These are phyloP conservation scores for Allantophomopsis cytisporea DNA, from an alignment of 2,329 filamentous ascomycete species.

Conservation along the genomic window DNA sequence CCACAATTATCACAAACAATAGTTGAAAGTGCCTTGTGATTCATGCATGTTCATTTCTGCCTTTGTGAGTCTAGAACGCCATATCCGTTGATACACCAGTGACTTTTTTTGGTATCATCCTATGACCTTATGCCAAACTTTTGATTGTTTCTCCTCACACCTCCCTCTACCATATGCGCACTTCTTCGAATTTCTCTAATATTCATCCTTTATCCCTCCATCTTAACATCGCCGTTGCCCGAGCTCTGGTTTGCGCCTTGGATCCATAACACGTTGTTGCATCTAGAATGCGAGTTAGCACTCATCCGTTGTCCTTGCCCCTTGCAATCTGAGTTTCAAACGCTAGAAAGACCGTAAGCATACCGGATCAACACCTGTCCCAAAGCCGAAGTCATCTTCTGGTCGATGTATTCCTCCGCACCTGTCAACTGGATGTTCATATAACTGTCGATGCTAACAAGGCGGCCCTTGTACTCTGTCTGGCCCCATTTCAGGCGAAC, in stretches of 20 bases:
- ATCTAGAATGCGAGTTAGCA: slow-evolving; percentile 33
- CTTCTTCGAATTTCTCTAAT: neutral
- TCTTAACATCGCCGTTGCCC: slow-evolving; percentile 36
- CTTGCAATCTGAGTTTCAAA: slow-evolving; percentile 4
- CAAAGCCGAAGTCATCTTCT: slow-evolving; percentile 70
- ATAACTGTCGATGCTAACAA: slow-evolving; percentile 92
- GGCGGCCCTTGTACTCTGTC: slow-evolving; percentile 88
- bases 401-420: slow-evolving; percentile 85
- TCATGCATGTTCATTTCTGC: slow-evolving; percentile 9
- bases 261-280: slow-evolving; percentile 98
- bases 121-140: neutral
- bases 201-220: slow-evolving; percentile 28
- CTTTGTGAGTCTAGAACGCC: slow-evolving; percentile 13
- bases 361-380: slow-evolving; percentile 90
- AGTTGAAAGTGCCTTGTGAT: too few relatives aligned
- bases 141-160: neutral
- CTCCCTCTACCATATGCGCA: neutral
- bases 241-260: slow-evolving; percentile 38
- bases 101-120: neutral
- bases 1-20: too few relatives aligned
- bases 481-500: slow-evolving; percentile 97
- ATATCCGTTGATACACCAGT: slow-evolving; percentile 4
- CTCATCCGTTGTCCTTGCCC: too few relatives aligned
- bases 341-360: slow-evolving; percentile 10
- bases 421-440: slow-evolving; percentile 95